A percentile compares a stretch with the other conserved stretches of the same genome.
Conservation (phyloP, 306 rosid genomes). For the Hylodesmum podocarpum region DNA sequence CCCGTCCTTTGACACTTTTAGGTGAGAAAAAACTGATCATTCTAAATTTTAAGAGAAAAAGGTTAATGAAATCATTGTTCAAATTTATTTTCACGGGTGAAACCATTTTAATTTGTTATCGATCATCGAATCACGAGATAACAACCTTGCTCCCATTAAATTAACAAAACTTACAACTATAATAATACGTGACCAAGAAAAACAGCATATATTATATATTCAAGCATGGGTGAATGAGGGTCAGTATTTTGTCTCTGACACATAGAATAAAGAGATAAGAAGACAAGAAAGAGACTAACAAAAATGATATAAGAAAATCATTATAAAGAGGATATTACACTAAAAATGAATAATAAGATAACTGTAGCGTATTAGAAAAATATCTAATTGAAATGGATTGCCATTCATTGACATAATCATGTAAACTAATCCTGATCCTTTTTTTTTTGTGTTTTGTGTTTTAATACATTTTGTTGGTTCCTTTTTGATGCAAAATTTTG, state of each 20-base stretch:
- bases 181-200: neutral
- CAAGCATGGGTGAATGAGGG: neutral
- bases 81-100: neutral
- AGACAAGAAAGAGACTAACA: neutral
- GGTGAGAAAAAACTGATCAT: neutral
- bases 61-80: neutral
- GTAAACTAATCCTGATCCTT: neutral
- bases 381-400: neutral
- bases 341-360: neutral
- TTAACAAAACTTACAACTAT: neutral
- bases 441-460: neutral
- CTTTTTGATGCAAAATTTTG: conserved; percentile 13
- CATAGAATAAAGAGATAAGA: neutral
- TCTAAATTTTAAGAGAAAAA: neutral
- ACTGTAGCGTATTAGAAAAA: neutral
- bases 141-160: neutral
- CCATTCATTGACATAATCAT: neutral
- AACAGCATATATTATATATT: neutral
- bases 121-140: neutral
- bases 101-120: neutral
- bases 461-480: conserved; percentile 11
- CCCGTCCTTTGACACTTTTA: neutral
- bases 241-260: neutral
- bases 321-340: no score
- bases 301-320: neutral